phyloP scores from a whole-genome alignment of 345 rosid genomes.

The Eucalyptus cloeziana region DNA sequence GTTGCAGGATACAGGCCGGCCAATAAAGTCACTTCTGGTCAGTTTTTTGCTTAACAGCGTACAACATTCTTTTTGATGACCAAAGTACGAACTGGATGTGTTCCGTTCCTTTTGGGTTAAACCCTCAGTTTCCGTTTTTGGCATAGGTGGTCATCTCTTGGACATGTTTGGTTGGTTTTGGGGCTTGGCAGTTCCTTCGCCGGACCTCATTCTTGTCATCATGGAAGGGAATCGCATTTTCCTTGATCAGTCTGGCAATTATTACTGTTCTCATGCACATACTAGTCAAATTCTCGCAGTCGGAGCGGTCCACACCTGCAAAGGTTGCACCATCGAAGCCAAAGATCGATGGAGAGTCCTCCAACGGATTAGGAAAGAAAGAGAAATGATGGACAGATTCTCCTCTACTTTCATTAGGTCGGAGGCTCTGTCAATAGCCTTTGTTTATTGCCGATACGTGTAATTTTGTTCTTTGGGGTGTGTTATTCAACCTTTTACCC shows the following conservation, averaged over 20 bases:
- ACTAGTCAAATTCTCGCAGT: constrained; percentile 66
- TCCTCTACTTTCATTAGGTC: neutral
- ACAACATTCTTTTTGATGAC: neutral
- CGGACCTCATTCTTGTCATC: constrained; percentile 65
- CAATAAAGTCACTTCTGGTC: constrained; percentile 61
- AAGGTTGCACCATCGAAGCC: constrained; percentile 55
- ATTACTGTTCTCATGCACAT: constrained; percentile 73
- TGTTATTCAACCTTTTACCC: neutral
- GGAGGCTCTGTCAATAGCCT: neutral
- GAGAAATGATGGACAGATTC: neutral
- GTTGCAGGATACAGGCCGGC: constrained; percentile 57
- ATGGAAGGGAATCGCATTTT: constrained; percentile 65
- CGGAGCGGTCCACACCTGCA: constrained; percentile 82
- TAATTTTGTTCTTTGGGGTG: neutral
- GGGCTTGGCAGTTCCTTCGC: constrained; percentile 44
- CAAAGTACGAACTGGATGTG: neutral
- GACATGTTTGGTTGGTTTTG: constrained; percentile 37
- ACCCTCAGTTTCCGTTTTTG: neutral
- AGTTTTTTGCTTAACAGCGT: constrained; percentile 1
- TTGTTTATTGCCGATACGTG: neutral
- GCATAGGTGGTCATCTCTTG: constrained; percentile 59
- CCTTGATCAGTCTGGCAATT: constrained; percentile 36
- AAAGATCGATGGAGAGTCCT: constrained; percentile 11
- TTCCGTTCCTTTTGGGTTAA: neutral
- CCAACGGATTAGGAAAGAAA: neutral